phyloP scores from a whole-genome alignment of 768 basidiomycete species.

The Suillus fuscotomentosus region DNA sequence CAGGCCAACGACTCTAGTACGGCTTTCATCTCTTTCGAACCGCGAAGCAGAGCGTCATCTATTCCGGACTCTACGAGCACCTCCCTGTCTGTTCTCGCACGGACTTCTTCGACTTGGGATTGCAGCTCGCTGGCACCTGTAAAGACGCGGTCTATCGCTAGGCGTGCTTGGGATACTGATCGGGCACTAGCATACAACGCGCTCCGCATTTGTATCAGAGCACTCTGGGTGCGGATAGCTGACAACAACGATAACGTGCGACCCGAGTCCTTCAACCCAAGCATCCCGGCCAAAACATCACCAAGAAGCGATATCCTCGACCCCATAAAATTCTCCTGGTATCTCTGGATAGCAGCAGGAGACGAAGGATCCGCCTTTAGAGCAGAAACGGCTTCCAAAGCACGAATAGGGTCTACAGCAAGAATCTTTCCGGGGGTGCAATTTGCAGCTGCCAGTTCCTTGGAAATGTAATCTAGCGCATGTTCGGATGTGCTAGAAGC shows the following conservation, averaged over 20 bases:
- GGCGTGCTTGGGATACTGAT: conserved; percentile 28
- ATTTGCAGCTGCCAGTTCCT: conserved; percentile 19
- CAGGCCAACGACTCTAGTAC: conserved; percentile 35
- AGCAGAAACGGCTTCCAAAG: conserved; percentile 48
- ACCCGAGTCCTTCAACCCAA: conserved; percentile 8
- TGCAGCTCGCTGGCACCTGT: conserved; percentile 36
- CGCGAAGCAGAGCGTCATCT: conserved; percentile 26
- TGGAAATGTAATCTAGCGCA: conserved; percentile 17
- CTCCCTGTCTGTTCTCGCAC: conserved; percentile 33
- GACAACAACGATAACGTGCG: conserved; percentile 10
- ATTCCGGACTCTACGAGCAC: conserved; percentile 35
- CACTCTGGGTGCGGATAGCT: conserved; percentile 35
- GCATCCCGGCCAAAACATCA: conserved; percentile 31
- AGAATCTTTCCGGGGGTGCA: conserved; percentile 34
- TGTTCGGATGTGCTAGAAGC: conserved; percentile 22
- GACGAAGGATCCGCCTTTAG: conserved; percentile 48
- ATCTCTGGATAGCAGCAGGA: conserved; percentile 54
- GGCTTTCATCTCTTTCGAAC: conserved; percentile 27
- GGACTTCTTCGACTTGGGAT: conserved; percentile 38
- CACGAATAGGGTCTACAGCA: conserved; percentile 59
- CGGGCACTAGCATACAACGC: conserved; percentile 38
- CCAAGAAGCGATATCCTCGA: conserved; percentile 58
- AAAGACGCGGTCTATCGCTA: conserved; percentile 35
- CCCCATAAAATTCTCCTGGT: conserved; percentile 58
- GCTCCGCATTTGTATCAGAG: conserved; percentile 37